A percentile compares a stretch with the other conserved stretches of the same genome.
phyloP scores from a whole-genome alignment of 306 rosid species.

The Clitoria ternatea region DNA sequence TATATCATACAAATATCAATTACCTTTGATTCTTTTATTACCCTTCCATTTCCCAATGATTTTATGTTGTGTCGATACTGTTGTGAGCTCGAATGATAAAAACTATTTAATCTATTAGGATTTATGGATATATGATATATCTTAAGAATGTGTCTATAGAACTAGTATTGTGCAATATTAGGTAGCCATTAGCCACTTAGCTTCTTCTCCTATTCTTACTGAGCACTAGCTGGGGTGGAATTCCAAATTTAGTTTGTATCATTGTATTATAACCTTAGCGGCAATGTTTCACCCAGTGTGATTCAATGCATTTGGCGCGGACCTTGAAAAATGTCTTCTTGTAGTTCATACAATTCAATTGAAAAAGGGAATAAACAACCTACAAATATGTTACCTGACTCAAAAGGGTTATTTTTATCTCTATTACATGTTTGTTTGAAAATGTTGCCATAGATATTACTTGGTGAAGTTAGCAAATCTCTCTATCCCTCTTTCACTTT shows the following conservation, averaged over 20 bases:
- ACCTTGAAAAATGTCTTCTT: not conserved
- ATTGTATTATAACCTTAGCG: conserved; percentile 8
- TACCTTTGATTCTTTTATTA: not conserved
- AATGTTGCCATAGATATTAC: not conserved
- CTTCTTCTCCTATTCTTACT: not conserved
- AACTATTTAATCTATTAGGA: not conserved
- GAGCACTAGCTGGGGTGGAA: not conserved
- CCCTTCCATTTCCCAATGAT: not conserved
- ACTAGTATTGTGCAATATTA: not conserved
- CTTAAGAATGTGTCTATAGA: not conserved
- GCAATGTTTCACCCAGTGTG: not conserved
- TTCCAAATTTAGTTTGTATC: not conserved
- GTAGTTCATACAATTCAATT: conserved; percentile 11
- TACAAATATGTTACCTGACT: not conserved
- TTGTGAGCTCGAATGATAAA: conserved; percentile 29
- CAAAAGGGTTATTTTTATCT: not conserved
- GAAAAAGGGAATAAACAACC: not conserved
- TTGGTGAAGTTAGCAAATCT: not conserved
- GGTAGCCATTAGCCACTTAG: not conserved
- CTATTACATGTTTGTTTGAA: not conserved
- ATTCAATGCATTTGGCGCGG: not conserved
- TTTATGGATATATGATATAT: not conserved
- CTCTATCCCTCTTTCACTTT: too few species aligned
- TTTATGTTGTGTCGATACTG: not conserved
- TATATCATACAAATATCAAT: not conserved